These are phyloP conservation scores for Puccinia polysora DNA, from an alignment of 1,284 basidiomycete genomes.

Conservation along the genomic window DNA sequence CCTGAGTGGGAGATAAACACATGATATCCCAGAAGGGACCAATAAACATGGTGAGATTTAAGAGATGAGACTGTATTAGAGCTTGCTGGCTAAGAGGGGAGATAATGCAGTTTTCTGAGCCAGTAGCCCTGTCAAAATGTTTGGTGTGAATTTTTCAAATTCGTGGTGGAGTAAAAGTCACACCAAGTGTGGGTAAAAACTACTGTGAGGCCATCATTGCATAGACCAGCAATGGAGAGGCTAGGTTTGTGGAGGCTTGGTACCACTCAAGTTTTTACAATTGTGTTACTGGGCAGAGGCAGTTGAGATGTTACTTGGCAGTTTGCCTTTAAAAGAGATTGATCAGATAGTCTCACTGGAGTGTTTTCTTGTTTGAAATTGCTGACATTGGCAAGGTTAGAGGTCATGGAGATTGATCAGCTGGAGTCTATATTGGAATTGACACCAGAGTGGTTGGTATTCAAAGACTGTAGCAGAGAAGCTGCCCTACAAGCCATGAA, in stretches of 20 bases:
- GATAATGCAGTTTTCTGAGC: no score
- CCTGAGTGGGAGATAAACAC: no score
- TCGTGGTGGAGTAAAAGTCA: no score
- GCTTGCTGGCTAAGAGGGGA: no score
- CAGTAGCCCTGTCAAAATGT: no score
- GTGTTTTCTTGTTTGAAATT: neutral
- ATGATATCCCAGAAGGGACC: no score
- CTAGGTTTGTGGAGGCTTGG: neutral
- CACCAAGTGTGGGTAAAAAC: neutral
- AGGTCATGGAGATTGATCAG: neutral
- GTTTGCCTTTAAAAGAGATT: neutral
- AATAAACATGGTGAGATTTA: no score
- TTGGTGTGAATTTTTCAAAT: no score
- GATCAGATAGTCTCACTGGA: neutral
- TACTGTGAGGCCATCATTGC: neutral
- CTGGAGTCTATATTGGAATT: conserved; percentile 2
- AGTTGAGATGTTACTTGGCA: neutral
- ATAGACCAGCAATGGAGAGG: neutral
- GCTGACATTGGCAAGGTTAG: neutral
- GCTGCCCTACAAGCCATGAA: no score
- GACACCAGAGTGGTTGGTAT: neutral
- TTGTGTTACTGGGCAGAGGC: neutral
- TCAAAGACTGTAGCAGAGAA: no score
- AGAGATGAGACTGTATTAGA: no score
- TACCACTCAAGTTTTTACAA: neutral